phyloP scores from a whole-genome alignment of 495 filamentous ascomycete genomes.

The Aspergillus ostianus region DNA sequence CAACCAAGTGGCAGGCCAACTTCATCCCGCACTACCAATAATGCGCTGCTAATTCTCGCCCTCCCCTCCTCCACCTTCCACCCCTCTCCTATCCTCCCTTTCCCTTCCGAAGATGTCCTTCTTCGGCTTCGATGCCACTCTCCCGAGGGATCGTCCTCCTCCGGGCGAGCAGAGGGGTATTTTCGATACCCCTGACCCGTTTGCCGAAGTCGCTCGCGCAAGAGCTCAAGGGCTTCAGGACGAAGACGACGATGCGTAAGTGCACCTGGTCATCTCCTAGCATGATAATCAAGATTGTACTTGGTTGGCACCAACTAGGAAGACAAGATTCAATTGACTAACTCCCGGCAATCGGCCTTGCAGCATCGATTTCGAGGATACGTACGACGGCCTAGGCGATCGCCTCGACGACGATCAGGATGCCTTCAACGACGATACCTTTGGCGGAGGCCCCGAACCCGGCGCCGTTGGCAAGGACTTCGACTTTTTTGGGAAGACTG shows the following conservation, averaged over 20 bases:
- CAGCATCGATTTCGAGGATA: conserved; percentile 93
- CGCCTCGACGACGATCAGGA: conserved; percentile 91
- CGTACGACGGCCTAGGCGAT: conserved; percentile 93
- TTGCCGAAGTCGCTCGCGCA: conserved; percentile 70
- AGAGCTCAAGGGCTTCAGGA: conserved; percentile 35
- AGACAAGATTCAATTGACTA: background rate
- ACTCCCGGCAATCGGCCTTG: background rate
- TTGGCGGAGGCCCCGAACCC: conserved; percentile 56
- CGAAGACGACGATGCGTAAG: conserved; percentile 74
- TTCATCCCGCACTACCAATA: conserved; percentile 31
- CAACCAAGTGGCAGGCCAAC: conserved; percentile 11
- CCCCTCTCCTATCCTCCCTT: conserved; percentile 16
- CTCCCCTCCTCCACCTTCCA: conserved; percentile 8
- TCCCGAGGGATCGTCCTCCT: conserved; percentile 55
- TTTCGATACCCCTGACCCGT: conserved; percentile 81
- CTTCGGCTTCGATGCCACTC: conserved; percentile 77
- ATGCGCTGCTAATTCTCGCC: conserved; percentile 23
- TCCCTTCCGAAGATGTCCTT: conserved; percentile 62
- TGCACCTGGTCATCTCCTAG: conserved; percentile 13
- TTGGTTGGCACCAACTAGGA: background rate
- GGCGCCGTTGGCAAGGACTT: conserved; percentile 81
- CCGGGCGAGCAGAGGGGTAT: conserved; percentile 69
- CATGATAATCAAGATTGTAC: background rate
- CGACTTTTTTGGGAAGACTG: conserved; percentile 93
- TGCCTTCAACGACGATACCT: conserved; percentile 98